Conservation (phyloP, 2,329 filamentous ascomycete genomes). For the Colletotrichum tofieldiae region DNA sequence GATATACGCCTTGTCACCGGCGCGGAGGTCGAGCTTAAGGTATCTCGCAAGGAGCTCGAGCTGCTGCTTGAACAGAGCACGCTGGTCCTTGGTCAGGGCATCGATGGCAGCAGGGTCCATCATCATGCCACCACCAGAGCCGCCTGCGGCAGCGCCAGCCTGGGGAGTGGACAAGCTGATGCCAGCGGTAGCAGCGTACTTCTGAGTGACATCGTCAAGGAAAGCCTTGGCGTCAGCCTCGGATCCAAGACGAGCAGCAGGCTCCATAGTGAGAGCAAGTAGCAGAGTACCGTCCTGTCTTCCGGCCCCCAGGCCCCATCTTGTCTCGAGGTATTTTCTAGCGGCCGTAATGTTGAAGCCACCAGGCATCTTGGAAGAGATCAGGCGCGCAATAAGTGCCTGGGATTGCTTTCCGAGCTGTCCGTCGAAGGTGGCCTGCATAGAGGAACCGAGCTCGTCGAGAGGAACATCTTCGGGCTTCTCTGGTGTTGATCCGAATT, state of each 20-base stretch:
- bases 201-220: slow-evolving; percentile 89
- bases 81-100: slow-evolving; percentile 96
- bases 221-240: slow-evolving; percentile 94
- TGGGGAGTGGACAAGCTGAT: slow-evolving; percentile 86
- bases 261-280: slow-evolving; percentile 93
- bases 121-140: slow-evolving; percentile 91
- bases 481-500: slow-evolving; percentile 97
- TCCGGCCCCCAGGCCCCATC: slow-evolving; percentile 90
- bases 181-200: slow-evolving; percentile 88
- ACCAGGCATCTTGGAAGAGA: slow-evolving; percentile 99
- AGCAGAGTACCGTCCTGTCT: slow-evolving; percentile 93
- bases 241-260: slow-evolving; percentile 87
- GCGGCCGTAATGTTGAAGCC: slow-evolving; percentile 99
- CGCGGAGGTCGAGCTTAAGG: slow-evolving; percentile 95
- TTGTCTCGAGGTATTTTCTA: slow-evolving; percentile 93
- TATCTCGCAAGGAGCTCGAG: slow-evolving; percentile 95
- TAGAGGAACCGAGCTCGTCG: slow-evolving; percentile 93
- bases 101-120: slow-evolving; percentile 99
- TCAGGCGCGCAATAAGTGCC: slow-evolving; percentile 92
- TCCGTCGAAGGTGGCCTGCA: slow-evolving; percentile 99
- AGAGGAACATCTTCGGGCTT: slow-evolving; percentile 98
- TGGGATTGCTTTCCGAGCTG: slow-evolving; percentile 97
- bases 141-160: slow-evolving; percentile 80
- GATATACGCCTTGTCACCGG: slow-evolving; percentile 95
- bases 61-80: slow-evolving; percentile 97